Base-by-base conservation (phyloP, 768 basidiomycete genomes). In the Clitopilus passeckerianus region DNA sequence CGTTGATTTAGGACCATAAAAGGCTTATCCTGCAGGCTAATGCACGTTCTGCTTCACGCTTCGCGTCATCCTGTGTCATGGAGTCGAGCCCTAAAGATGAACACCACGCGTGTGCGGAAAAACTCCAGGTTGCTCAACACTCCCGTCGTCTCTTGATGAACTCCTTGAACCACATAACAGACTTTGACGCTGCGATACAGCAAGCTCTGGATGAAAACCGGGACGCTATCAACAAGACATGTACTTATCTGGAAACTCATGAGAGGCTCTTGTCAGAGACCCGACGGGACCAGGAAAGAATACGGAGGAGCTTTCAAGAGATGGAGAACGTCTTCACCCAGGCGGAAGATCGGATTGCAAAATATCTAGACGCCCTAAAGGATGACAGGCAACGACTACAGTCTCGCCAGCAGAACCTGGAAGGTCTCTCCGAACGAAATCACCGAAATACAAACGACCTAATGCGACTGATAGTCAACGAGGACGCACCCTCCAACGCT, bases 21-120 rank as follows among this genome's bases (percentile, higher is more conserved):
- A 50, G 46, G 46, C 46, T 50, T 50, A 50, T 50, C 46, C 46
- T 50, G 46, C 46, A 50, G 46, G 46, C 22, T n/a, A 50, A 50
- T 50, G 46, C 46, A 50, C 46, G 46, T 50, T 50, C 46, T 50
- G 18, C 20, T 16, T 16, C 46, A 50, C 46, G 10, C 16, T 50
- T 50, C 46, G 46, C 46, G 46, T 50, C 46, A 50, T 50, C 46
- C n/a, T 50, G 10, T 12, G 46, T 23, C 46, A 50, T 50, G 46
- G 46, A 50, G 7, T 50, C 22, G 46, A 50, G 46, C 18, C 20
- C 22, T n/a, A 10, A 50, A 18, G 46, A 18, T 22, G 46, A n/a
- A 22, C 16, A 9, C 20, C 46, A 50, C 18, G 46, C 16, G 46
- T 10, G 10, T 10, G 5, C 16, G 20, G 46, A 50, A 23, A 10